Evolutionary conservation across 106 monocot genomes (phyloP).

Genomic region (Dioscorea alata): DNA sequence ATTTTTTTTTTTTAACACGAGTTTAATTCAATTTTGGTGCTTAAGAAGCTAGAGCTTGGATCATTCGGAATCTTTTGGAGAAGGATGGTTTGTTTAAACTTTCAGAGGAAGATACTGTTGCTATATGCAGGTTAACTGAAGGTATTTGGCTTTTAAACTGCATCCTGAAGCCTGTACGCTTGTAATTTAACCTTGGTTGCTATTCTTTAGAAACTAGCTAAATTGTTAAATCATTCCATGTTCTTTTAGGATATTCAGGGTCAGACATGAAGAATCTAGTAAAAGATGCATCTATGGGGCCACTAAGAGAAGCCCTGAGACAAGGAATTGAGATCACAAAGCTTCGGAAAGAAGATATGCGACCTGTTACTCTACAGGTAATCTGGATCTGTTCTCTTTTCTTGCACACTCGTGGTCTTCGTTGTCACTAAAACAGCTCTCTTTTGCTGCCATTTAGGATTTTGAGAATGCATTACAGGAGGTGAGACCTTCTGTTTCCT

Average conservation of each 20-base stretch:
- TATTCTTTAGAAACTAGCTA: background rate
- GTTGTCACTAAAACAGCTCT: background rate
- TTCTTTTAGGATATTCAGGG: slow-evolving; percentile 76
- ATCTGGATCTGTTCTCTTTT: background rate
- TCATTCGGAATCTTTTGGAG: slow-evolving; percentile 73
- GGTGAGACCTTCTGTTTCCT: slow-evolving; percentile 86
- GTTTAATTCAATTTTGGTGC: slow-evolving; percentile 8
- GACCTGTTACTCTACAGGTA: slow-evolving; percentile 66
- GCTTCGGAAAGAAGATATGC: slow-evolving; percentile 80
- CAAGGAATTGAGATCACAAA: slow-evolving; percentile 74
- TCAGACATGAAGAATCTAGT: slow-evolving; percentile 98
- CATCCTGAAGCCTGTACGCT: background rate
- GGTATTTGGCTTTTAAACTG: slow-evolving; percentile 22
- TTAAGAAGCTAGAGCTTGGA: slow-evolving; percentile 93
- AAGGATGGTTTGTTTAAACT: slow-evolving; percentile 95
- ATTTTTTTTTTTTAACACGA: background rate
- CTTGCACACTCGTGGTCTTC: background rate
- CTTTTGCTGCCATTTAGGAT: slow-evolving; percentile 37
- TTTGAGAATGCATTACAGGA: slow-evolving; percentile 79
- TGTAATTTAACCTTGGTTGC: background rate
- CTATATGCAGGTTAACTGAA: slow-evolving; percentile 87
- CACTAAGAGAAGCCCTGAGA: slow-evolving; percentile 73
- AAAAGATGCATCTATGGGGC: slow-evolving; percentile 99
- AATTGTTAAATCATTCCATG: background rate
- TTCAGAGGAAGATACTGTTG: slow-evolving; percentile 61